A percentile compares a stretch with the other conserved stretches of the same genome.
Evolutionary conservation across 805 yeast species (phyloP).

Genomic region (Ogataea dorogensis): DNA sequence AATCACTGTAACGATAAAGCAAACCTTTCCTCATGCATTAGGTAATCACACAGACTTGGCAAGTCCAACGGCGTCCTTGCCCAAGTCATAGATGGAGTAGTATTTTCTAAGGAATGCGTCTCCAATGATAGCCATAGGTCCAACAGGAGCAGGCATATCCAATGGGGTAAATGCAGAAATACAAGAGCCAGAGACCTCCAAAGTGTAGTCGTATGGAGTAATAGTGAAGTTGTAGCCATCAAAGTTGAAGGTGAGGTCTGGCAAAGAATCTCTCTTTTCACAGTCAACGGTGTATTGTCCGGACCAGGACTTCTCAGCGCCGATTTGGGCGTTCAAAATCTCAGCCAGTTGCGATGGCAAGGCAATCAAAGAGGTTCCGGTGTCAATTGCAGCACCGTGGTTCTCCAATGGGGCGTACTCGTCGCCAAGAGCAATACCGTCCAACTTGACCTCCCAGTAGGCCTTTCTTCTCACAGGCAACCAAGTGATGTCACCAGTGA

Average conservation of each 20-base stretch:
- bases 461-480: slow-evolving; percentile 99
- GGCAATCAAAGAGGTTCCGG: slow-evolving; percentile 96
- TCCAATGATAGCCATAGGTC: slow-evolving; percentile 94
- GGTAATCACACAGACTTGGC: slow-evolving; percentile 61
- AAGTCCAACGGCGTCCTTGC: slow-evolving; percentile 90
- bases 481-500: slow-evolving; percentile 84
- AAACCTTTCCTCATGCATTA: slow-evolving; percentile 1
- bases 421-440: slow-evolving; percentile 87
- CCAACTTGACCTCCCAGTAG: slow-evolving; percentile 97
- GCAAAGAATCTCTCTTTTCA: slow-evolving; percentile 76
- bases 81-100: slow-evolving; percentile 91
- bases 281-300: slow-evolving; percentile 97
- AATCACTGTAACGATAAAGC: slow-evolving; percentile 5
- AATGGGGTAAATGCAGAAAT: slow-evolving; percentile 94
- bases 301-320: slow-evolving; percentile 95
- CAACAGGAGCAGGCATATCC: slow-evolving; percentile 97
- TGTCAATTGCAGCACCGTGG: slow-evolving; percentile 97
- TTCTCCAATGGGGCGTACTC: slow-evolving; percentile 79
- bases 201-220: slow-evolving; percentile 84
- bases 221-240: slow-evolving; percentile 91
- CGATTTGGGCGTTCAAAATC: slow-evolving; percentile 90
- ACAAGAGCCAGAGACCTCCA: slow-evolving; percentile 94
- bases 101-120: slow-evolving; percentile 95
- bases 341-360: slow-evolving; percentile 95
- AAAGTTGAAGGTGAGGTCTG: slow-evolving; percentile 88